Evolutionary conservation across 2,329 filamentous ascomycete species (phyloP), one percentile per base, ranked within the genome.

Genomic region (Nemania serpens): DNA sequence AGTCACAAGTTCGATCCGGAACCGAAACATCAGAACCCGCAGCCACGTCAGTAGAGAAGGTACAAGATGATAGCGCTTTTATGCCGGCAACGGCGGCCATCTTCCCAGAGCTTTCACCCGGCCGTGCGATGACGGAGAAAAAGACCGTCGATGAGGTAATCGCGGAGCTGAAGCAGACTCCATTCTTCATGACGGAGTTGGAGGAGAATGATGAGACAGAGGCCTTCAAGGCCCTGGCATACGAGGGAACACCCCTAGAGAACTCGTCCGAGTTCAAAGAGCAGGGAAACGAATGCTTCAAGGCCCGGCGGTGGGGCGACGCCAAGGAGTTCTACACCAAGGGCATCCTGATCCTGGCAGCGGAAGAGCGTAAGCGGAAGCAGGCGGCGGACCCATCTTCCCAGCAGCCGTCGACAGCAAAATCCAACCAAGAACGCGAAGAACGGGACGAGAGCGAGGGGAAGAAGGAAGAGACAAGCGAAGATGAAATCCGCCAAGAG

Each of bases 141-240:
- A 83, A 81, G 75, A 81, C 83, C 4, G 76, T 82, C 2, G 83
- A 84, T 39, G 83, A 87, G 68, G 80, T 86, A 36, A 74, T 82
- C 58, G 81, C 80, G 10, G 84, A 87, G 50, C 76, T 87, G 43
- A 85, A 85, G 74, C 81, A 81, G 73, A 84, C 81, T 34, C 95
- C 95, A 6, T 84, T 99, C 39, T 99, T 99, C 82, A 99, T 99
- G 95, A 98, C 93, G 33, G 88, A 91, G 68, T 82, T 97, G 36
- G 91, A 91, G 69, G 90, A 96, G 66, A 97, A 97, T 72, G 82
- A 89, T 63, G 88, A 91, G 68, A 81, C 97, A 0, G 93, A 96
- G 69, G 96, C 95, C 0, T 82, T 99, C 62, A 90, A 91, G 73
- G 94, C 95, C 0, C 81, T 99, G 41, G 91, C 92, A 33, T 97